Percentiles rank a stretch among this genome's conserved stretches.
Conservation (phyloP, 176 grass and related monocot species). For the Elaeis guineensis region DNA sequence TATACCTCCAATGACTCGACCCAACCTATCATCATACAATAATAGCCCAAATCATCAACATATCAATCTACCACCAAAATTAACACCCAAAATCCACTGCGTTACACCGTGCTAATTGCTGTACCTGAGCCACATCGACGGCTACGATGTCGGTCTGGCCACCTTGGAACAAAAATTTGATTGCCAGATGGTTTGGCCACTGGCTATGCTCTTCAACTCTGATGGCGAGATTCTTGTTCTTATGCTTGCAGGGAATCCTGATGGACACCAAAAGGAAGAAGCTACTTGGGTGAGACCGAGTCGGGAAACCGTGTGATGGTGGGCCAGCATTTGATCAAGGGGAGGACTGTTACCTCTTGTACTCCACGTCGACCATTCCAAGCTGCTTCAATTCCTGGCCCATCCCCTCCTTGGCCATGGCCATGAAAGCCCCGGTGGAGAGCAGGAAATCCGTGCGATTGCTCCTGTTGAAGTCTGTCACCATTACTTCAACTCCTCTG, state of each 20-base stretch:
- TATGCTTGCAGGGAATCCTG: conserved; percentile 77
- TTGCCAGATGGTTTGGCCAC: conserved; percentile 37
- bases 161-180: conserved; percentile 83
- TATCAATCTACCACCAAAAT: too few species aligned
- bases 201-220: conserved; percentile 51
- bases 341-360: conserved; percentile 48
- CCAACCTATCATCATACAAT: conserved; percentile 30
- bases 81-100: too few species aligned
- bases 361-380: conserved; percentile 50
- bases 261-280: too few species aligned
- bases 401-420: conserved; percentile 65
- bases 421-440: conserved; percentile 38
- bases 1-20: conserved; percentile 58
- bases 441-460: conserved; percentile 64
- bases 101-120: too few species aligned
- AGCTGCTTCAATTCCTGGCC: conserved; percentile 25
- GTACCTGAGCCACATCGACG: conserved; percentile 80
- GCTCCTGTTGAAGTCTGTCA: conserved; percentile 55
- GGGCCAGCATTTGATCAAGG: too few species aligned
- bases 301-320: neutral
- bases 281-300: neutral
- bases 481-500: conserved; percentile 45
- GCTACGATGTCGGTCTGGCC: conserved; percentile 92
- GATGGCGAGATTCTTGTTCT: conserved; percentile 53
- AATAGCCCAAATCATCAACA: too few species aligned